Evolutionary conservation across 495 filamentous ascomycete species (phyloP).

Genomic region (Neurospora pannonica): DNA sequence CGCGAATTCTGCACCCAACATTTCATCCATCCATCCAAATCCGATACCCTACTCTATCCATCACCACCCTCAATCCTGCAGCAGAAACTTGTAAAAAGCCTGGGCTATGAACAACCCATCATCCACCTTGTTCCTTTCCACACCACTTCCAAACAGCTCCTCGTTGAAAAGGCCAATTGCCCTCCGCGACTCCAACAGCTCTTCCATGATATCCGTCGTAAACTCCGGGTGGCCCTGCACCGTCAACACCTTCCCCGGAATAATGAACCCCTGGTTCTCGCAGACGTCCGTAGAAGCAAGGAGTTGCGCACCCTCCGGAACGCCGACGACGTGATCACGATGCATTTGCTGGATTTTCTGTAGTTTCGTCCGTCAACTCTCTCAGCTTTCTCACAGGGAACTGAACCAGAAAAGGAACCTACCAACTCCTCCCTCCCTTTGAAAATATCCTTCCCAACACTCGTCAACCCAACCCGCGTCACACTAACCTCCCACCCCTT

Average conservation of each 20-base stretch:
- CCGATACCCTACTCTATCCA: not conserved
- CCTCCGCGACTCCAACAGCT: constrained; percentile 55
- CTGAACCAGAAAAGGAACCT: constrained; percentile 14
- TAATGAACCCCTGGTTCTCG: constrained; percentile 72
- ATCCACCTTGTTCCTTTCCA: constrained; percentile 49
- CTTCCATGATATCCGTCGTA: constrained; percentile 59
- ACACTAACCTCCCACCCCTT: constrained; percentile 79
- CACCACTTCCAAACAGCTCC: constrained; percentile 53
- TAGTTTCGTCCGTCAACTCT: not conserved
- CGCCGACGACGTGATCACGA: constrained; percentile 61
- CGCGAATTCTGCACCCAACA: not conserved
- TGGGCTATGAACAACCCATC: constrained; percentile 63
- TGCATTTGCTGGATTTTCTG: constrained; percentile 79
- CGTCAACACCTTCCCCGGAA: constrained; percentile 54
- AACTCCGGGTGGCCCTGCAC: constrained; percentile 94
- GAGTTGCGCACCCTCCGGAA: constrained; percentile 50
- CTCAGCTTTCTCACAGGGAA: not conserved
- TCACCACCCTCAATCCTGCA: constrained; percentile 29
- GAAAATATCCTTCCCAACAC: constrained; percentile 65
- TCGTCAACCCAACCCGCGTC: constrained; percentile 56
- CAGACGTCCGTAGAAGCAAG: constrained; percentile 62
- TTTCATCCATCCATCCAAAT: not conserved
- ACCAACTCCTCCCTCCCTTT: constrained; percentile 54
- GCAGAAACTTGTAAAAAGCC: constrained; percentile 66
- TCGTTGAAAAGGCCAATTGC: constrained; percentile 55